Percentiles rank a stretch among this genome's conserved stretches.
phyloP scores from a whole-genome alignment of 345 rosid genomes.

The Ceriops tagal region DNA sequence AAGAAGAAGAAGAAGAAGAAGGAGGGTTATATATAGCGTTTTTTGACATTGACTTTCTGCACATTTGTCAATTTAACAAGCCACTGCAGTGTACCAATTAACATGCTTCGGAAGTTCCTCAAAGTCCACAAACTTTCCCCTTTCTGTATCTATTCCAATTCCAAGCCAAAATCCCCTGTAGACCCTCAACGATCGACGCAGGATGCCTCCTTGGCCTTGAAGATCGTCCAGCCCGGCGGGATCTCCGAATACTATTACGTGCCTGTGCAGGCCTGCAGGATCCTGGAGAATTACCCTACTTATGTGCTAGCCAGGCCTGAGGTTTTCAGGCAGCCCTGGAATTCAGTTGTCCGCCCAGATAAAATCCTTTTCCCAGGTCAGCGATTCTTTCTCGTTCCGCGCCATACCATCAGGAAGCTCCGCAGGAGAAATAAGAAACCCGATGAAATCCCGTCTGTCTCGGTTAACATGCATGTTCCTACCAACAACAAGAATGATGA shows the following conservation, averaged over 20 bases:
- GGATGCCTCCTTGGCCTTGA: constrained; percentile 18
- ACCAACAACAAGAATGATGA: not conserved
- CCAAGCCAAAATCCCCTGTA: not conserved
- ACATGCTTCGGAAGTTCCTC: constrained; percentile 36
- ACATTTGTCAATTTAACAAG: too few relatives aligned
- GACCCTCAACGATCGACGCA: not conserved
- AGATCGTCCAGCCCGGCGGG: constrained; percentile 43
- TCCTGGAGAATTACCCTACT: constrained; percentile 43
- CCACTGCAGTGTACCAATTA: too few relatives aligned
- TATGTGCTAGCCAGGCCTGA: constrained; percentile 40
- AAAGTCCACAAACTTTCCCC: constrained; percentile 19
- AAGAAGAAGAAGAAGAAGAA: too few relatives aligned
- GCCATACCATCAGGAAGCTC: constrained; percentile 39
- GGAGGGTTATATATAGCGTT: too few relatives aligned
- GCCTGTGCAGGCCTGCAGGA: constrained; percentile 37
- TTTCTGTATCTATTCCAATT: not conserved
- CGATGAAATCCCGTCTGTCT: not conserved
- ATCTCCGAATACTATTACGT: constrained; percentile 33
- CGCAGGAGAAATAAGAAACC: constrained; percentile 23
- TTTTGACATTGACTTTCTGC: too few relatives aligned
- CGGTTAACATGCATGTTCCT: not conserved
- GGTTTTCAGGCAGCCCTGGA: constrained; percentile 46
- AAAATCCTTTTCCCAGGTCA: constrained; percentile 41
- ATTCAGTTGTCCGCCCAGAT: constrained; percentile 36
- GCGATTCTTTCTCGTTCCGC: constrained; percentile 37